Percentiles rank a stretch among this genome's conserved stretches.
These are phyloP conservation scores for Mucor irregularis DNA, from an alignment of 371 early-diverging fungal genomes.

Conservation along the genomic window DNA sequence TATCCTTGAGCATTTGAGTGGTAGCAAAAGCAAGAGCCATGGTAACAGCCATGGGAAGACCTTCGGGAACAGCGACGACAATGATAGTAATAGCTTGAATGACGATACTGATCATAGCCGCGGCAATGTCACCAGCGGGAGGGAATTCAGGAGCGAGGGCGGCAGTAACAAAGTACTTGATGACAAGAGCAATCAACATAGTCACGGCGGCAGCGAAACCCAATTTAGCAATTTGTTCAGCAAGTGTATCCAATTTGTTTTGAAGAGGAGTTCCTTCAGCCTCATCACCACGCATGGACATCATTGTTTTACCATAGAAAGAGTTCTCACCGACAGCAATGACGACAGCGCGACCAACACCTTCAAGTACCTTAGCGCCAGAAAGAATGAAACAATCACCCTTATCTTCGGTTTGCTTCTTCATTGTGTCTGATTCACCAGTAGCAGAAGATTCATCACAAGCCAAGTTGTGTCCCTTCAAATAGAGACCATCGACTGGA, in stretches of 20 bases:
- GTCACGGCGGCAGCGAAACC: slow-evolving; percentile 80
- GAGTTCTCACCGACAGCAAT: slow-evolving; percentile 85
- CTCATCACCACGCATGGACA: slow-evolving; percentile 77
- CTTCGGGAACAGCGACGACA: slow-evolving; percentile 98
- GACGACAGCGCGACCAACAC: slow-evolving; percentile 82
- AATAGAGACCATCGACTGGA: slow-evolving; percentile 83
- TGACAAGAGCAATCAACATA: slow-evolving; percentile 77
- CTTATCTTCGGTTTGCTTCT: slow-evolving; percentile 59
- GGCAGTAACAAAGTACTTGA: slow-evolving; percentile 78
- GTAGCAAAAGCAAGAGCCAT: slow-evolving; percentile 96
- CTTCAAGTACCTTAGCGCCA: slow-evolving; percentile 90
- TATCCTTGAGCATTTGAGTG: slow-evolving; percentile 90
- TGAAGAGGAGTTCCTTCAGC: slow-evolving; percentile 92
- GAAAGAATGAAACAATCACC: slow-evolving; percentile 85
- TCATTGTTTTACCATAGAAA: slow-evolving; percentile 84
- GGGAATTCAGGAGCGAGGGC: slow-evolving; percentile 62
- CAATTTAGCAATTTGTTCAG: slow-evolving; percentile 91
- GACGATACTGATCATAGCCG: slow-evolving; percentile 73
- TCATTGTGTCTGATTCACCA: slow-evolving; percentile 88
- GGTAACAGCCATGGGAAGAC: slow-evolving; percentile 97
- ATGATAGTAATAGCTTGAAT: slow-evolving; percentile 89
- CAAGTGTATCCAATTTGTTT: slow-evolving; percentile 79
- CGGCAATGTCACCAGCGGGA: slow-evolving; percentile 57
- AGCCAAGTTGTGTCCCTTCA: slow-evolving; percentile 78
- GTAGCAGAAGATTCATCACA: slow-evolving; percentile 93